Percentiles rank a stretch among this genome's conserved stretches.
Evolutionary conservation across 805 yeast genomes (phyloP).

Genomic region (Saccharomyces kudriavzevii): DNA sequence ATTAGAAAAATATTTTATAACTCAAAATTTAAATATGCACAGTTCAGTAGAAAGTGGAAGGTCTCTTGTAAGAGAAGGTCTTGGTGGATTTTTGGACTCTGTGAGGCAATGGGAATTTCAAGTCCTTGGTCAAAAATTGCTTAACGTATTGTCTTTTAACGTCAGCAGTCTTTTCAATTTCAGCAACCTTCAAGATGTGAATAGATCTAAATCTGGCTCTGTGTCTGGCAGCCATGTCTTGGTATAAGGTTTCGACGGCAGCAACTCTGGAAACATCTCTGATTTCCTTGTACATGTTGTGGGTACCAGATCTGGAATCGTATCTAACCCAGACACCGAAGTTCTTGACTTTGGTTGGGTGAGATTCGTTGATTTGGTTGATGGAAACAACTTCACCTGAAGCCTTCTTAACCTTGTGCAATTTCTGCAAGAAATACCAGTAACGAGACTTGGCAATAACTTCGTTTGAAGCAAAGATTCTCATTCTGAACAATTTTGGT

Average conservation of each 20-base stretch:
- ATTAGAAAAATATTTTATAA: constrained; percentile 6
- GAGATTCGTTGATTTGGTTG: constrained; percentile 84
- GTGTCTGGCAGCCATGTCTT: constrained; percentile 99
- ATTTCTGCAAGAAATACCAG: constrained; percentile 99
- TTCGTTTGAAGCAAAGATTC: constrained; percentile 97
- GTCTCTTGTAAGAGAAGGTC: constrained; percentile 86
- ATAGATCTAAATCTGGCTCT: constrained; percentile 99
- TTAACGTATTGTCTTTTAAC: constrained; percentile 98
- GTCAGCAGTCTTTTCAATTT: constrained; percentile 93
- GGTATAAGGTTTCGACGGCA: constrained; percentile 97
- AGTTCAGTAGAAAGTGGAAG: constrained; percentile 91
- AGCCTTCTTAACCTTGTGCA: constrained; percentile 99
- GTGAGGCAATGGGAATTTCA: constrained; percentile 99
- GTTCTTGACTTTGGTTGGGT: constrained; percentile 99
- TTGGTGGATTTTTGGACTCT: constrained; percentile 87
- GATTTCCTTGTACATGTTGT: constrained; percentile 99
- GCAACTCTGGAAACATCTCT: constrained; percentile 98
- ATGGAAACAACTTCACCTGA: constrained; percentile 98
- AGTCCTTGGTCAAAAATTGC: constrained; percentile 91
- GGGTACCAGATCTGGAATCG: constrained; percentile 99
- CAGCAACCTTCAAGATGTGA: constrained; percentile 99
- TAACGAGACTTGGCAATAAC: constrained; percentile 99
- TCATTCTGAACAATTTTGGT: constrained; percentile 99
- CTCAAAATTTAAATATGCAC: constrained; percentile 2
- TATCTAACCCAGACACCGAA: constrained; percentile 99